Evolutionary conservation across 768 basidiomycete species (phyloP), one percentile per base, ranked within the genome.

Genomic region (Serendipita sp.): DNA sequence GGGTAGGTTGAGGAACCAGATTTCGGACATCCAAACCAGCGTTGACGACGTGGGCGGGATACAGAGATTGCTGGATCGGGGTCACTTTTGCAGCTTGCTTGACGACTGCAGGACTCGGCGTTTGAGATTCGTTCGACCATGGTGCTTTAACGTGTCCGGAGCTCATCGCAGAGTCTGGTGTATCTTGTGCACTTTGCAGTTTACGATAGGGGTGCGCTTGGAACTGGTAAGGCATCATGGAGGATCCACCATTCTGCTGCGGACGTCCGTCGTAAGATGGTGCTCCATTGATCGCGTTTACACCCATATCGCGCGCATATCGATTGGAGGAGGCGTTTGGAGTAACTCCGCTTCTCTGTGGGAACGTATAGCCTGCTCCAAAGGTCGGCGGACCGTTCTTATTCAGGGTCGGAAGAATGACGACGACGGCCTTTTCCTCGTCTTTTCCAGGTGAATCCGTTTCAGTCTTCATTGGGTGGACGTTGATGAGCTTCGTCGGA

Each of bases 261-360:
- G 23, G 23, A 23, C 23, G 23, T 23, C 23, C 10, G 10, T 32
- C 10, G 32, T 60, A 60, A 4, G 56, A 32, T 28, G 56, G 56
- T n/a, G 56, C 56, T 0, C 56, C 56, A n/a, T 60, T 60, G 56
- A 60, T 60, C 28, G 56, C 56, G 56, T 60, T 60, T 60, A 60
- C 56, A 28, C 56, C 56, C 4, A 60, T 60, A 30, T 38, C n/a
- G 28, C 36, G 56, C 13, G 41, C 7, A 13, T 41, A 41, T 41
- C 41, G 41, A 41, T 41, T 41, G 7, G 41, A 7, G 13, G 23
- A 28, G 5, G 48, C 48, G 56, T 36, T 60, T 16, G 56, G 30
- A 41, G 41, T 41, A 13, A 41, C 7, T 13, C 41, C 41, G 48
- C 8, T n/a, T 18, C 18, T 18, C 48, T 7, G n/a, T 18, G 48